Evolutionary conservation across 2,329 filamentous ascomycete genomes (phyloP), one percentile per base, ranked within the genome.

Genomic region (Paecilomyces formosus): DNA sequence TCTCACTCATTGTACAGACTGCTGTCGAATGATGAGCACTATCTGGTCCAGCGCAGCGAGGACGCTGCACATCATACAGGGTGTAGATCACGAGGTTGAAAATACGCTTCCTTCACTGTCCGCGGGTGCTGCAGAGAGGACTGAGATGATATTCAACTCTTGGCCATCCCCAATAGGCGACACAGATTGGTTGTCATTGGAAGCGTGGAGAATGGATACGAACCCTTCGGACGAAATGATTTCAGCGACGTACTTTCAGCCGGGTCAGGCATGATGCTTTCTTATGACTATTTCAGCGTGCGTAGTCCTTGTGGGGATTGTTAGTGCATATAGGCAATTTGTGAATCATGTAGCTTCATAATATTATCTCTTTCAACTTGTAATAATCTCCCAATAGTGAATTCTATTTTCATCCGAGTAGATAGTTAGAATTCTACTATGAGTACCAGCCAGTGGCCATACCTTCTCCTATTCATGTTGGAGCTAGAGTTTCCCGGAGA

Each of bases 31-130:
- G 50, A 60, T 60, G 58, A 60, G 57, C 51, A 53, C 53, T 45
- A 60, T 60, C 39, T 60, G 58, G 58, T 58, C 58, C 2, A 58
- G 58, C n/a, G 58, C 58, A 12, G 54, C 31, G 49, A 53, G 58
- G 49, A 60, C 56, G 22, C 21, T 60, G 22, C 53, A 60, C 24
- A 58, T 60, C 26, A 58, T 60, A 54, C 56, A 60, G 18, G 58
- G 58, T 9, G 56, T 60, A 11, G 58, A 60, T 56, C 58, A 58
- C 31, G 56, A 60, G 28, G 50, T 60, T 13, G 53, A 60, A 9
- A 50, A 58, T 26, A 53, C 54, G 18, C 15, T 60, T 24, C 56
- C 56, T 11, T n/a, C 12, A 18, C 7, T 35, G 6, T 54, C 30
- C 11, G 13, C 33, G 0, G 15, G 30, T n/a, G 2, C 28, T 15